Evolutionary conservation across 768 basidiomycete species (phyloP), one percentile per base, ranked within the genome.

Genomic region (Lentinula boryana): DNA sequence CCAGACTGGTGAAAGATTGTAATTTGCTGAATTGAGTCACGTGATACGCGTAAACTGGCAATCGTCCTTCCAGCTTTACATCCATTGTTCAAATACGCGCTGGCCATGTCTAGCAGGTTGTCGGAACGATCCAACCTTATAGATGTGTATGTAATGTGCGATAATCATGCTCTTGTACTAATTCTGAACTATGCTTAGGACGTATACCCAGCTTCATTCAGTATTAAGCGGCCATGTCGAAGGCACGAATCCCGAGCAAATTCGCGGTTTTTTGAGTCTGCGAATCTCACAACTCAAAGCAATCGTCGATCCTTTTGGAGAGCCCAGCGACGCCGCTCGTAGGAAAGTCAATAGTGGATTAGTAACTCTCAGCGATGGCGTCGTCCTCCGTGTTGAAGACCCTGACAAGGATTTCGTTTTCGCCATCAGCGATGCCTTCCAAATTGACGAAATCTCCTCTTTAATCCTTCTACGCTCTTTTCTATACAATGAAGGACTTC

Each of bases 381-480:
- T 86, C 21, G 75, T 75, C 33, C 64, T 89, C 23, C 78, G 78
- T 61, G 80, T 93, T 40, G 88, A 89, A 63, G 81, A 86, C 41
- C 81, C 80, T 40, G 85, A 89, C 74, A 88, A 88, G 69, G 83
- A 87, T 59, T 84, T 85, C 64, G 79, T 88, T 53, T 75, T 82
- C 62, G 85, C 88, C 52, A 82, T 97, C 65, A 91, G 93, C 73
- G 70, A 78, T 46, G 80, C 79, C 61, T 87, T 93, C 70, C 76
- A 83, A 32, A 85, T 96, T 23, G 92, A 95, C 73, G 84, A 95
- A 67, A 76, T 93, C 1, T 84, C 88, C n/a, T 86, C 92, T 0
- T 78, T 89, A 46, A 74, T 88, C 4, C 79, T 95, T 5, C 75
- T 93, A 21, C 84, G 88, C 12, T 87, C 89, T 0, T 95, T 90